These are phyloP conservation scores for Chytriomyces sp. DNA, from an alignment of 192 early-diverging fungal species.

Conservation along the genomic window DNA sequence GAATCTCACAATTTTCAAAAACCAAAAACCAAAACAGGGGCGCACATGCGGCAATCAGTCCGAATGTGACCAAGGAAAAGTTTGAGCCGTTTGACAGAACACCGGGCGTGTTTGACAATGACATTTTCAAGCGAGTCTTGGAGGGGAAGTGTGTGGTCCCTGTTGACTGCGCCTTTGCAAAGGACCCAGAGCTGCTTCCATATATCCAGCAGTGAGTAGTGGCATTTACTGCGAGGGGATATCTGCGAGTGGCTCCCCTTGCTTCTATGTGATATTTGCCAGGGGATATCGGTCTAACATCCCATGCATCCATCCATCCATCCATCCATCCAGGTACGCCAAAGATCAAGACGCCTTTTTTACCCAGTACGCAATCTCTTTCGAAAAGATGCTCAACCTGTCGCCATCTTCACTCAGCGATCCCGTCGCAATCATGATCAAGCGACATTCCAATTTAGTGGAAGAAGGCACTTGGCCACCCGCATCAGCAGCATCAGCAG, in stretches of 20 bases:
- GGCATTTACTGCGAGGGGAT: too few species aligned
- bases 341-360: slow-evolving; percentile 38
- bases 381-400: slow-evolving; percentile 31
- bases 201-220: slow-evolving; percentile 11
- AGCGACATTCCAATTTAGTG: neutral
- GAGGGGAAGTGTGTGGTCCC: slow-evolving; percentile 36
- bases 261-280: neutral
- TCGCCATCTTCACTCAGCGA: neutral
- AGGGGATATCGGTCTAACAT: too few species aligned
- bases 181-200: slow-evolving; percentile 32
- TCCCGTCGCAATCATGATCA: slow-evolving; percentile 7
- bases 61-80: slow-evolving; percentile 27
- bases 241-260: too few species aligned
- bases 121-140: slow-evolving; percentile 42
- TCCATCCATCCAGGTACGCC: too few species aligned
- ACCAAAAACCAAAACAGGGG: slow-evolving; percentile 8
- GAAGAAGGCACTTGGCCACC: neutral
- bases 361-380: slow-evolving; percentile 37
- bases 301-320: too few species aligned
- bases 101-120: slow-evolving; percentile 49
- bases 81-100: slow-evolving; percentile 47
- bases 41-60: slow-evolving; percentile 29
- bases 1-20: neutral
- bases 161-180: slow-evolving; percentile 38
- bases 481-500: neutral